Conservation (phyloP, 2,329 filamentous ascomycete species). For the Hymenoscyphus fraxineus region DNA sequence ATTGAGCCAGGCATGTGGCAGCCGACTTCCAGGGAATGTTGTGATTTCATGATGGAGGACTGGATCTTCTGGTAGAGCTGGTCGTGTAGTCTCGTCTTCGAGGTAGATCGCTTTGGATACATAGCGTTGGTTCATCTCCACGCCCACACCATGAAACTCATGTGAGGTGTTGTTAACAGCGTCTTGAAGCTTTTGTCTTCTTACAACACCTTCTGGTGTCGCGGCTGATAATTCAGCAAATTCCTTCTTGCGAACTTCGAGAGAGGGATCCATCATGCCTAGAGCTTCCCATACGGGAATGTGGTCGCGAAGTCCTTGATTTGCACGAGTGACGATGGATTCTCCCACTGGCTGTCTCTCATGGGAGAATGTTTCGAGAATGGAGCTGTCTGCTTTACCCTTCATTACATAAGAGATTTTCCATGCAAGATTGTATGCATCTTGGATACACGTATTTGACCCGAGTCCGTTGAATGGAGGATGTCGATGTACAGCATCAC, state of each 20-base stretch:
- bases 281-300: slow-evolving; percentile 43
- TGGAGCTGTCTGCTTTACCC: slow-evolving; percentile 36
- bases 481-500: slow-evolving; percentile 56
- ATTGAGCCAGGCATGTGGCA: slow-evolving; percentile 63
- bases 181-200: slow-evolving; percentile 39
- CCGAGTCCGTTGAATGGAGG: slow-evolving; percentile 55
- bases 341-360: slow-evolving; percentile 50
- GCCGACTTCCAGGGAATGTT: slow-evolving; percentile 55
- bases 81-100: slow-evolving; percentile 39
- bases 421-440: slow-evolving; percentile 55
- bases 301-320: slow-evolving; percentile 54
- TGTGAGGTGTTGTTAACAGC: slow-evolving; percentile 42
- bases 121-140: slow-evolving; percentile 59
- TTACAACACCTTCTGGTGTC: slow-evolving; percentile 37
- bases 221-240: slow-evolving; percentile 42
- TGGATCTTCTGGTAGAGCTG: slow-evolving; percentile 37
- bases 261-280: slow-evolving; percentile 40
- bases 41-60: slow-evolving; percentile 43
- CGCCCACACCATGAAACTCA: slow-evolving; percentile 53
- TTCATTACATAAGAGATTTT: slow-evolving; percentile 48
- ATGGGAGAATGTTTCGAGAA: slow-evolving; percentile 42
- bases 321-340: slow-evolving; percentile 49
- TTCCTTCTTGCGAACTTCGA: slow-evolving; percentile 38
- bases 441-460: slow-evolving; percentile 56
- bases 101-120: slow-evolving; percentile 42